Percentiles rank a stretch among this genome's conserved stretches.
Conservation (phyloP, 2,329 filamentous ascomycete species). For the Aspergillus sp. region DNA sequence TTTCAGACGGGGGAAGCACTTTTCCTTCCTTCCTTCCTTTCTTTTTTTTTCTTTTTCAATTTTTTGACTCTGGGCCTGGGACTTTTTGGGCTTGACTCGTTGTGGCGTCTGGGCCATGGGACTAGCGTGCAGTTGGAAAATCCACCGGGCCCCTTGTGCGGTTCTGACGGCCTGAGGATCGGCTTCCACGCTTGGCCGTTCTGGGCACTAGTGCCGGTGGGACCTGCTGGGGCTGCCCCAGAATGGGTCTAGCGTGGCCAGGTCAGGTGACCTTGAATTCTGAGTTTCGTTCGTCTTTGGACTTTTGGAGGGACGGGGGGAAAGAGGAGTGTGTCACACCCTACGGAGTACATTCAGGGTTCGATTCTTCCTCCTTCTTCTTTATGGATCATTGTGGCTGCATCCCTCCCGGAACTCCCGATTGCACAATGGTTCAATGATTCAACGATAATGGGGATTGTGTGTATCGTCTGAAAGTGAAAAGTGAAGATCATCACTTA, state of each 20-base stretch:
- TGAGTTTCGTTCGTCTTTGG: not conserved
- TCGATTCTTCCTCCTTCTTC: too few relatives aligned
- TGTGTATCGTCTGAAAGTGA: too few relatives aligned
- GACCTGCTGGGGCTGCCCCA: not conserved
- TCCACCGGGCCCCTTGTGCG: conserved; percentile 13
- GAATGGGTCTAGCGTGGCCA: not conserved
- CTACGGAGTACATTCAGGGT: too few relatives aligned
- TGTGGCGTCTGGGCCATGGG: conserved; percentile 25
- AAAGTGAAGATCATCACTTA: too few relatives aligned
- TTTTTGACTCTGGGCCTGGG: conserved; percentile 14
- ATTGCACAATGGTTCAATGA: too few relatives aligned
- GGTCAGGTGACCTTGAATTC: not conserved
- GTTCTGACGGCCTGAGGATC: conserved; percentile 22
- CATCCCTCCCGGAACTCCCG: too few relatives aligned
- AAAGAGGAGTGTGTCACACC: too few relatives aligned
- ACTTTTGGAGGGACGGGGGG: too few relatives aligned
- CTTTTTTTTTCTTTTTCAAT: too few relatives aligned
- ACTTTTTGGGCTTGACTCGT: conserved; percentile 18
- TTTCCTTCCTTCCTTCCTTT: not conserved
- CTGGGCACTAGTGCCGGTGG: conserved; percentile 3
- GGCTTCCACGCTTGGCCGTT: conserved; percentile 15
- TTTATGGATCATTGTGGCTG: too few relatives aligned
- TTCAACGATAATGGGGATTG: too few relatives aligned
- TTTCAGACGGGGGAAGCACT: conserved; percentile 9
- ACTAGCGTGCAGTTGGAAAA: conserved; percentile 20